Evolutionary conservation across 2,329 filamentous ascomycete species (phyloP).

Genomic region (Xenosphaeropsis pyriputrescens): DNA sequence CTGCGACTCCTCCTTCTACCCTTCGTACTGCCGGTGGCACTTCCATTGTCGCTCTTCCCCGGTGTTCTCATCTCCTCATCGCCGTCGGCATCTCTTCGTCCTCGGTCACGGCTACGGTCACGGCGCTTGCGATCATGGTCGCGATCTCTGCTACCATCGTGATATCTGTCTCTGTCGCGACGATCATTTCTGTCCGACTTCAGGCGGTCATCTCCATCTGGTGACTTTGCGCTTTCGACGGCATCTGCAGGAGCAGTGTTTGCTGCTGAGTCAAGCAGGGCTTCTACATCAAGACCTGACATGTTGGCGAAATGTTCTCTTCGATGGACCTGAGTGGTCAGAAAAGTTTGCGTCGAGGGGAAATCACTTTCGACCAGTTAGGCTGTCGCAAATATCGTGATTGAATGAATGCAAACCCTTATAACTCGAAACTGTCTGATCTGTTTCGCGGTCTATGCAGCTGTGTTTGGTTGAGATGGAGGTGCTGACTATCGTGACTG

Average conservation of each 20-base stretch:
- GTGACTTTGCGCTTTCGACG: conserved; percentile 24
- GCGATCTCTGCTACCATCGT: conserved; percentile 36
- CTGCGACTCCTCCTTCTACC: conserved; percentile 71
- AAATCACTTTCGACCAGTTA: conserved; percentile 1
- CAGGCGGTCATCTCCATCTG: conserved; percentile 41
- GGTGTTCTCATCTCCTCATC: conserved; percentile 46
- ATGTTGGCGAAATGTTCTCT: conserved; percentile 24
- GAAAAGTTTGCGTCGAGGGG: not conserved
- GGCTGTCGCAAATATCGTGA: not conserved
- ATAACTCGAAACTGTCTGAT: not conserved
- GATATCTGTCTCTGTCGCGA: conserved; percentile 38
- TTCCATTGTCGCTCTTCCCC: conserved; percentile 62
- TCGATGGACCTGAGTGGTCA: not conserved
- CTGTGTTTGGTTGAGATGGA: no score
- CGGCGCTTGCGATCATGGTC: conserved; percentile 41
- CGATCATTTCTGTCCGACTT: conserved; percentile 36
- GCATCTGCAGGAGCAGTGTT: conserved; percentile 35
- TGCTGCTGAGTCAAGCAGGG: conserved; percentile 74
- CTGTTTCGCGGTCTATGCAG: no score
- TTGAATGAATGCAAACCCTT: conserved; percentile 1
- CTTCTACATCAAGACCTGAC: conserved; percentile 72
- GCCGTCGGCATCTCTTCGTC: conserved; percentile 30
- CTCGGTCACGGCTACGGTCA: conserved; percentile 39
- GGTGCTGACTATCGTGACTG: no score
- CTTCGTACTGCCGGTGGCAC: conserved; percentile 53